Conservation (phyloP, 352 stramenopile genomes). For the Phytophthora multivora region DNA sequence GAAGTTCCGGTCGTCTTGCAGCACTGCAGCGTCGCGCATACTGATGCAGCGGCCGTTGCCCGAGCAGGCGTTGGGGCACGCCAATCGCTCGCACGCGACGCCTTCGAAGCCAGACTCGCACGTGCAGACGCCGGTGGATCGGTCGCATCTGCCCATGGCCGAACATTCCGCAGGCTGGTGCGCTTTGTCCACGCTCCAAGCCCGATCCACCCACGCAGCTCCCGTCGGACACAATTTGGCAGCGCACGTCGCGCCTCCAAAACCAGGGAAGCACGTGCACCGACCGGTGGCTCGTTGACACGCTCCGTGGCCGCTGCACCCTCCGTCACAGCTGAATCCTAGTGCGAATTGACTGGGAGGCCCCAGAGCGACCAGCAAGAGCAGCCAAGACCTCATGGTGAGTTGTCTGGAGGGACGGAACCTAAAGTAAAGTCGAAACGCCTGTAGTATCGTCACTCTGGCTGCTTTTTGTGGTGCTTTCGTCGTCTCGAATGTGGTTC, state of each 20-base stretch:
- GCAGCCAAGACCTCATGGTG: conserved; percentile 9
- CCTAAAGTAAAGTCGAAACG: neutral
- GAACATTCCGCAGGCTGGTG: conserved; percentile 80
- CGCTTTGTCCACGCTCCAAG: conserved; percentile 54
- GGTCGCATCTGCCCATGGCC: conserved; percentile 8
- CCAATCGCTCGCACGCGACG: conserved; percentile 47
- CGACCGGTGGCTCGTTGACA: conserved; percentile 60
- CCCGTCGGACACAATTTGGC: conserved; percentile 52
- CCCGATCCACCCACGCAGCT: conserved; percentile 68
- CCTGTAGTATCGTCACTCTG: neutral
- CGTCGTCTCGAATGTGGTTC: neutral
- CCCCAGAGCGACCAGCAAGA: conserved; percentile 7
- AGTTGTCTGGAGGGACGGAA: neutral
- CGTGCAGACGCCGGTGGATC: conserved; percentile 52
- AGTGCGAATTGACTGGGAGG: conserved; percentile 1
- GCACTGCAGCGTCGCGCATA: conserved; percentile 62
- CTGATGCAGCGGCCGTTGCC: conserved; percentile 70
- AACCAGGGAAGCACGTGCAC: conserved; percentile 84
- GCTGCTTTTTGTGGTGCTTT: conserved; percentile 12
- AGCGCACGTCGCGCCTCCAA: conserved; percentile 70
- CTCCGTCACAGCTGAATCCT: conserved; percentile 66
- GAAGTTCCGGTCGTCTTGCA: conserved; percentile 75
- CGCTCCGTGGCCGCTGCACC: conserved; percentile 82
- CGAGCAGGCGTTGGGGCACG: conserved; percentile 57
- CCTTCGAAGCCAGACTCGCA: conserved; percentile 46